Evolutionary conservation across 805 yeast genomes (phyloP).

Genomic region (Zygotorulaspora chibaensis): DNA sequence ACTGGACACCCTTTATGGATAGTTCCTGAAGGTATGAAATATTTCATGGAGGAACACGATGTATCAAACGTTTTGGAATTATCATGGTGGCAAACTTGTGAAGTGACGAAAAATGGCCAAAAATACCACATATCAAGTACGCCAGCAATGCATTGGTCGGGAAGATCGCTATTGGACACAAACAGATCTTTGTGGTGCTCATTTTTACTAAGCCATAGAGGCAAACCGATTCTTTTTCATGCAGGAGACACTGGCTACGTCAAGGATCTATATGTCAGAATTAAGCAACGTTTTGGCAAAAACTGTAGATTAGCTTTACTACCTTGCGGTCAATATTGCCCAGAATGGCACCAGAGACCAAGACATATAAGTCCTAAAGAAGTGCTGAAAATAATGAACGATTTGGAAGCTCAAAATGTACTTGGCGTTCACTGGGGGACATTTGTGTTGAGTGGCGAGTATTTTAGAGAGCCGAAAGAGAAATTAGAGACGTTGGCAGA

Average conservation of each 20-base stretch:
- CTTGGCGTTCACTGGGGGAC: conserved; percentile 98
- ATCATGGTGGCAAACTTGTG: conserved; percentile 86
- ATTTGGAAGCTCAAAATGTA: conserved; percentile 55
- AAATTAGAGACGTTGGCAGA: conserved; percentile 49
- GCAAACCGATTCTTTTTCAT: conserved; percentile 73
- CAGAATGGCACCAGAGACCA: conserved; percentile 89
- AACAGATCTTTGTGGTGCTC: conserved; percentile 88
- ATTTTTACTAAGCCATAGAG: conserved; percentile 62
- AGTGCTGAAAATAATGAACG: conserved; percentile 61
- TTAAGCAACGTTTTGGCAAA: conserved; percentile 56
- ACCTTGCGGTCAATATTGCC: conserved; percentile 95
- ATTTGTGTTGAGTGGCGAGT: conserved; percentile 82
- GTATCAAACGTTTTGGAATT: conserved; percentile 63
- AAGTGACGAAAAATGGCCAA: conserved; percentile 40
- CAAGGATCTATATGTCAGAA: conserved; percentile 63
- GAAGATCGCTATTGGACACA: conserved; percentile 73
- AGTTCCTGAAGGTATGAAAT: conserved; percentile 76
- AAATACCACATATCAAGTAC: conserved; percentile 78
- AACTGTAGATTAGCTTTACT: conserved; percentile 63
- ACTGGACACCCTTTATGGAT: conserved; percentile 59
- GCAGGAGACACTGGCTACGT: conserved; percentile 95
- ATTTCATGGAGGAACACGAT: conserved; percentile 54
- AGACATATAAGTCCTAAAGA: conserved; percentile 84
- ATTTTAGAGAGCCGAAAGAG: conserved; percentile 76
- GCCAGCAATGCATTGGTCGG: conserved; percentile 98